Conservation (phyloP, 805 yeast species). For the Cyberlindnera samutprakarnensis region DNA sequence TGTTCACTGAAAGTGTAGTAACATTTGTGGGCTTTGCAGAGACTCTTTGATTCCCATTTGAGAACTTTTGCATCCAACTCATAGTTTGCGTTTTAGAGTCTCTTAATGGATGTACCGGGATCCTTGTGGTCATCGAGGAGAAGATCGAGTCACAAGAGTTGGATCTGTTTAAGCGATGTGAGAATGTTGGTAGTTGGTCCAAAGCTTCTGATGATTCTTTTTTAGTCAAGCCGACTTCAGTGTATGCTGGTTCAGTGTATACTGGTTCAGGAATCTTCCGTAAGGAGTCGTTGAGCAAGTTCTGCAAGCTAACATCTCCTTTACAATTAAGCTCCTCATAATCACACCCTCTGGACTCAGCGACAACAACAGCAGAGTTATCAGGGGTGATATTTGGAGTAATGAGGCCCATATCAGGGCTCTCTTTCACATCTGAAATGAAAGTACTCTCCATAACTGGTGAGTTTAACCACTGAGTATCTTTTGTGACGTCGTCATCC, state of each 20-base stretch:
- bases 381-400: conserved; percentile 1
- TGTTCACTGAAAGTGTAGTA: conserved; percentile 6
- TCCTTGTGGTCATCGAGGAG: conserved; percentile 17
- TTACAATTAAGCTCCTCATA: too few species aligned
- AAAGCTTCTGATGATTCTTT: neutral
- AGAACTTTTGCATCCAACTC: conserved; percentile 20
- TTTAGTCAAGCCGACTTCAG: too few species aligned
- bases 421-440: too few species aligned
- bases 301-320: neutral
- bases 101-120: conserved; percentile 13
- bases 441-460: too few species aligned
- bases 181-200: conserved; percentile 13
- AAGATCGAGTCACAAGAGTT: conserved; percentile 24
- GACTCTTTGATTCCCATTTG: conserved; percentile 1
- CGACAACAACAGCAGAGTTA: neutral
- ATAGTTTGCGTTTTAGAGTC: conserved; percentile 19
- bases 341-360: too few species aligned
- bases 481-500: conserved; percentile 8
- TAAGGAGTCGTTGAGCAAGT: conserved; percentile 1
- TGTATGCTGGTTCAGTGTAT: too few species aligned
- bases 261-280: conserved; percentile 1
- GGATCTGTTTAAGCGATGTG: conserved; percentile 22
- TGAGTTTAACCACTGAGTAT: conserved; percentile 10
- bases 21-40: conserved; percentile 4
- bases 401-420: neutral